Conservation (phyloP, 257 asterid genomes). For the Echium plantagineum region DNA sequence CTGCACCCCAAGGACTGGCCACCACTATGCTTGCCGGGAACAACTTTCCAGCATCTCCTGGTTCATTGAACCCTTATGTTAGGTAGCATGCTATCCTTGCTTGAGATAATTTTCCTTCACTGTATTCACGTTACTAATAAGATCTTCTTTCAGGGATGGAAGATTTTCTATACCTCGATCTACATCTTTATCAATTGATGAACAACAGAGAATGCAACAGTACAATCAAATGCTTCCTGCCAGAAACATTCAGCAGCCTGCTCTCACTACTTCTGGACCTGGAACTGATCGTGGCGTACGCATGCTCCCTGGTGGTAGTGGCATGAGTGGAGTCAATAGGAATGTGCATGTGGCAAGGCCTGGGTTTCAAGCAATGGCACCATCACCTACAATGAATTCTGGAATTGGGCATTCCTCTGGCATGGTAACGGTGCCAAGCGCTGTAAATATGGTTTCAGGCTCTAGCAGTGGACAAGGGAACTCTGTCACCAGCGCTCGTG, state of each 20-base stretch:
- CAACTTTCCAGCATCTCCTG: conserved; percentile 48
- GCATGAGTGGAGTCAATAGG: conserved; percentile 53
- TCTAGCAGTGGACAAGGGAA: conserved; percentile 61
- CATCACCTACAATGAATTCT: conserved; percentile 53
- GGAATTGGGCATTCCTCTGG: conserved; percentile 57
- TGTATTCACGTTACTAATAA: conserved; percentile 5
- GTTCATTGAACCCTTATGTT: conserved; percentile 41
- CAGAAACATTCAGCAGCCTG: conserved; percentile 49
- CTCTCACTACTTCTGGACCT: conserved; percentile 49
- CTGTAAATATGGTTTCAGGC: conserved; percentile 58
- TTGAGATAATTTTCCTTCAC: conserved; percentile 5
- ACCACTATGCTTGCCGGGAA: conserved; percentile 51
- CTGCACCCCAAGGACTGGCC: conserved; percentile 54
- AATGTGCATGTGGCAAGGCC: conserved; percentile 61
- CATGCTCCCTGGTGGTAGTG: conserved; percentile 54
- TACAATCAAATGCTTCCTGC: conserved; percentile 57
- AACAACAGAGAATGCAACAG: conserved; percentile 74
- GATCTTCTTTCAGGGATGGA: conserved; percentile 42
- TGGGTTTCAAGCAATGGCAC: conserved; percentile 56
- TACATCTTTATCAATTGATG: conserved; percentile 56
- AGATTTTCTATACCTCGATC: conserved; percentile 57
- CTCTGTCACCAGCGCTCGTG: conserved; percentile 55
- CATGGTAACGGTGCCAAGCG: conserved; percentile 36
- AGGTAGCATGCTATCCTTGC: conserved; percentile 45
- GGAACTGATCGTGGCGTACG: conserved; percentile 69